Conservation (phyloP, 2,329 filamentous ascomycete species). For the Talaromyces sp. region DNA sequence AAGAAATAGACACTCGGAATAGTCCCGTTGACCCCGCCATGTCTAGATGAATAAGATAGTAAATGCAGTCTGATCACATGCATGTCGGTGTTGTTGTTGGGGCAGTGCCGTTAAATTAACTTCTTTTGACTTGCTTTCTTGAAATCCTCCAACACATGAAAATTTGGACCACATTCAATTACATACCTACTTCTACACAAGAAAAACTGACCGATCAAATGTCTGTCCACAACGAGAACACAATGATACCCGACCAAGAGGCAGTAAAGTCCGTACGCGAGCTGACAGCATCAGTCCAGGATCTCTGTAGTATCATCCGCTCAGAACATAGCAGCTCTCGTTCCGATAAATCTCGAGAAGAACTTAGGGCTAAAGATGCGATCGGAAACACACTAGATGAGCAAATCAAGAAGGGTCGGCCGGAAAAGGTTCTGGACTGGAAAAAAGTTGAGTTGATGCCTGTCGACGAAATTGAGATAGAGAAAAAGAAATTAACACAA, state of each 20-base stretch:
- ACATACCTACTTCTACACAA: not conserved
- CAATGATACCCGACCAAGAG: conserved; percentile 5
- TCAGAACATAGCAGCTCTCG: not conserved
- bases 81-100: not conserved
- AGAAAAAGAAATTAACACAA: not conserved
- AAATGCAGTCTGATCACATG: not conserved
- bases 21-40: not conserved
- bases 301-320: not conserved
- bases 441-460: conserved; percentile 6
- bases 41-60: not conserved
- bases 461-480: conserved; percentile 1
- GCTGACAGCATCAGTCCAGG: conserved; percentile 7
- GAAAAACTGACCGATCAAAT: not conserved
- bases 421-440: conserved; percentile 1
- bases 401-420: not conserved
- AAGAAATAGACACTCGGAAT: not conserved
- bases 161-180: not conserved
- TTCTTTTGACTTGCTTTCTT: not conserved
- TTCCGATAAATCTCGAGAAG: conserved; percentile 1
- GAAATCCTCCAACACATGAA: not conserved
- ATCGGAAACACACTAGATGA: not conserved
- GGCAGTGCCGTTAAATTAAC: not conserved
- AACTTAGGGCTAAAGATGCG: not conserved
- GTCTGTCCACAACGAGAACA: not conserved
- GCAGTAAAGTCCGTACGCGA: conserved; percentile 5